Evolutionary conservation across 1,284 basidiomycete species (phyloP), one percentile per base, ranked within the genome.

Genomic region (Somion occarium): DNA sequence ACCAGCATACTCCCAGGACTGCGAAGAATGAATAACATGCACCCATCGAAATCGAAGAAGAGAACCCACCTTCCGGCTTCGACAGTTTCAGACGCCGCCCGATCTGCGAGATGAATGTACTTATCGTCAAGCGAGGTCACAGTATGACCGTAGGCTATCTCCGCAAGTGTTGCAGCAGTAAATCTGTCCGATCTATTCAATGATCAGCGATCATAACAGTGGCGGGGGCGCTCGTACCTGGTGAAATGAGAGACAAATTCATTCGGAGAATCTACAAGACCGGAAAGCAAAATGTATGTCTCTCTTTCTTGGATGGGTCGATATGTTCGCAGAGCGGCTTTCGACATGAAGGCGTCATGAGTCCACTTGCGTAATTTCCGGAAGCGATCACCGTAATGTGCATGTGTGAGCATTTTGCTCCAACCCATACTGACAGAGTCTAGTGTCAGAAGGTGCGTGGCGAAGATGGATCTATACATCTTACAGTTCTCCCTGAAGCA

Each of bases 291-390:
- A 3, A 46, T 56, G 26, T 65, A 55, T 12, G 59, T 60, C 50
- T 66, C 62, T 3, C 61, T 55, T 30, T 46, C 49, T 44, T 66
- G 65, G 15, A 66, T 56, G 2, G 61, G 56, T 2, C 48, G 50
- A 44, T 63, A 68, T 24, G 54, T 56, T 13, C 49, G 47, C 3
- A 64, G 45, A 7, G 52, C 56, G 2, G 48, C 44, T 45, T 61
- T 58, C 12, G 56, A 46, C 26, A 52, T 50, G 46, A 68, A 61
- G 4, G 61, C 62, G 19, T 62, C 59, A 37, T 67, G 65, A 15
- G 64, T 57, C 56, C 66, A 60, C 49, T 59, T 58, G 19, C 67
- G 63, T 25, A 65, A 62, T 48, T 61, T 64, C 18, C 66, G 61
- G 57, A 65, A 68, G 15, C 52, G 53, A 3, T 62, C 59, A 9